Evolutionary conservation across 805 yeast species (phyloP).

Genomic region (Zygotorulaspora danielsina): DNA sequence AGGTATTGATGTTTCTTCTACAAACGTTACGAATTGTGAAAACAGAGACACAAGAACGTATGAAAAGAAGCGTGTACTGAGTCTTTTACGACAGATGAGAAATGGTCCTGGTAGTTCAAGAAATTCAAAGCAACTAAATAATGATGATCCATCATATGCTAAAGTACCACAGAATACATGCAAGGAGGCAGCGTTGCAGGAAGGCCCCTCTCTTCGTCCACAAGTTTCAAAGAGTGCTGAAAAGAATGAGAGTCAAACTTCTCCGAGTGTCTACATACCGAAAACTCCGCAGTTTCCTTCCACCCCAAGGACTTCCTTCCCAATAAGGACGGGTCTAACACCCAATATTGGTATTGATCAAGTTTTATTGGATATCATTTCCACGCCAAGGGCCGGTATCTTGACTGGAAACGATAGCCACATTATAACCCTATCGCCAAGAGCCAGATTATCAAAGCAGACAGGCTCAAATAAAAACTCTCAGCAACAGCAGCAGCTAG

Average conservation of each 20-base stretch:
- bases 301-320: constrained; percentile 26
- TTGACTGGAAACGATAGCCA: constrained; percentile 9
- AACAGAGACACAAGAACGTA: constrained; percentile 4
- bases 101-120: constrained; percentile 9
- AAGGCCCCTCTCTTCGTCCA: not conserved
- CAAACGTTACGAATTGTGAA: not conserved
- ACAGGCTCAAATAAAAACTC: constrained; percentile 1
- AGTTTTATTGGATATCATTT: constrained; percentile 18
- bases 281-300: constrained; percentile 23
- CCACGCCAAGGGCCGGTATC: constrained; percentile 14
- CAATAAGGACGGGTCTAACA: constrained; percentile 26
- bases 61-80: constrained; percentile 29
- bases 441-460: constrained; percentile 7
- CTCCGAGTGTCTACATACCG: constrained; percentile 5
- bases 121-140: constrained; percentile 1
- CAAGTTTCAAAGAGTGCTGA: not conserved
- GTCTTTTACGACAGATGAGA: constrained; percentile 31
- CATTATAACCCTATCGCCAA: constrained; percentile 16
- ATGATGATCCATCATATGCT: not conserved
- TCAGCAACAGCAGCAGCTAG: constrained; percentile 9
- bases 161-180: not conserved
- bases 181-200: constrained; percentile 1
- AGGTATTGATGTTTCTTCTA: not conserved
- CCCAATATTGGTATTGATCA: constrained; percentile 28
- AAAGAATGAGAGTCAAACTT: not conserved